Percentiles rank a stretch among this genome's conserved stretches.
These are phyloP conservation scores for Candida sp. DNA, from an alignment of 1,139 yeast species.

Conservation along the genomic window DNA sequence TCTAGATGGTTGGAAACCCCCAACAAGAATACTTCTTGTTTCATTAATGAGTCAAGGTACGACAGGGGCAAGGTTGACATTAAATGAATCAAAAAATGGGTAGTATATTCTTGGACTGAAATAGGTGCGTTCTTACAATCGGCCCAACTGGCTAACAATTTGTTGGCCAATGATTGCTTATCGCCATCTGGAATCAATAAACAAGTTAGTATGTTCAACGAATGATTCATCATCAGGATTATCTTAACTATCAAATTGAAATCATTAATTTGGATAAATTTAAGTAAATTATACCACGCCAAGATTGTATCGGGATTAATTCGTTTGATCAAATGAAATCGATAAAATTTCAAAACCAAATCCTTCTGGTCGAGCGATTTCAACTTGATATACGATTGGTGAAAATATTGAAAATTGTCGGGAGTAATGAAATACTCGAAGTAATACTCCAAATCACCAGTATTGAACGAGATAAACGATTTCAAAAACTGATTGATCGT, in stretches of 20 bases:
- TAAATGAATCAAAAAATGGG: slow-evolving; percentile 29
- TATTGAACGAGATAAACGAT: slow-evolving; percentile 23
- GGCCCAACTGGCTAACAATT: slow-evolving; percentile 28
- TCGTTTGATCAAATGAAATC: slow-evolving; percentile 4
- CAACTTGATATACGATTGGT: slow-evolving; percentile 14
- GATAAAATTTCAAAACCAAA: slow-evolving; percentile 10
- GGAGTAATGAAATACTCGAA: slow-evolving; percentile 15
- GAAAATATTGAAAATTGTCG: slow-evolving; percentile 17
- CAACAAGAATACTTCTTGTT: slow-evolving; percentile 28
- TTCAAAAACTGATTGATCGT: slow-evolving; percentile 18
- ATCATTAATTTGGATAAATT: slow-evolving; percentile 13
- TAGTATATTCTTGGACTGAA: slow-evolving; percentile 28
- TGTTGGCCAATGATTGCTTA: slow-evolving; percentile 7
- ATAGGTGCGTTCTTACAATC: slow-evolving; percentile 32
- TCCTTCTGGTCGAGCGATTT: slow-evolving; percentile 24
- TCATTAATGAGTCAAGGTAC: slow-evolving; percentile 17
- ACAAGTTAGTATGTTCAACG: slow-evolving; percentile 7
- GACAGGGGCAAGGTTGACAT: slow-evolving; percentile 14
- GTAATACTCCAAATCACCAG: slow-evolving; percentile 13
- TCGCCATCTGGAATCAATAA: slow-evolving; percentile 5
- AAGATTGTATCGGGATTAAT: background rate
- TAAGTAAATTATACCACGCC: slow-evolving; percentile 7
- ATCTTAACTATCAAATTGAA: slow-evolving; percentile 10
- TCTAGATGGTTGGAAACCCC: slow-evolving; percentile 44
- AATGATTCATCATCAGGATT: slow-evolving; percentile 5